phyloP scores from a whole-genome alignment of 73 alveolate species.

The Breviolum minutum region DNA sequence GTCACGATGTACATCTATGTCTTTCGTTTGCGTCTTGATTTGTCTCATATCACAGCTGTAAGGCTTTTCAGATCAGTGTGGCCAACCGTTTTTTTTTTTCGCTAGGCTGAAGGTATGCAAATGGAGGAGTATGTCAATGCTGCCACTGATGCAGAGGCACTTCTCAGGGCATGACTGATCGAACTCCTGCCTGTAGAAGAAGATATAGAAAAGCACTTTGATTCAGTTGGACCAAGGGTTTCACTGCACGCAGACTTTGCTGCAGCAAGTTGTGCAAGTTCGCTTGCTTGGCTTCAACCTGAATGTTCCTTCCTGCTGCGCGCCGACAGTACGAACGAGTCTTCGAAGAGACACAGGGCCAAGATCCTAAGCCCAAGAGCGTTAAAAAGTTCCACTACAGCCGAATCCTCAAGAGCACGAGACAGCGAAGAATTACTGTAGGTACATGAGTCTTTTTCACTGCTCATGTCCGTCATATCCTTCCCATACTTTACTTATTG shows the following conservation, averaged over 20 bases:
- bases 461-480: too few species aligned
- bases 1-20: not conserved
- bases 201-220: not conserved
- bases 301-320: not conserved
- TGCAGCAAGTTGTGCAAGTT: not conserved
- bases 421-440: not conserved
- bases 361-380: not conserved
- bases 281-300: not conserved
- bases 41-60: not conserved
- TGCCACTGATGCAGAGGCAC: slow-evolving; percentile 24
- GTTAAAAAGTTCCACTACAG: slow-evolving; percentile 11
- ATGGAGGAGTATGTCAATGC: slow-evolving; percentile 51
- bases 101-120: slow-evolving; percentile 38
- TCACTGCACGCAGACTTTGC: not conserved
- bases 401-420: not conserved
- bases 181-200: not conserved
- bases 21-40: not conserved
- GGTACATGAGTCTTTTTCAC: too few species aligned
- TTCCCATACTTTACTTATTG: too few species aligned
- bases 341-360: slow-evolving; percentile 70
- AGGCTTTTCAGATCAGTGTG: not conserved
- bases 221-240: not conserved
- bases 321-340: slow-evolving; percentile 67
- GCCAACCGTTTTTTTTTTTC: too few species aligned
- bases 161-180: not conserved